Base-by-base conservation (phyloP, 371 early-diverging fungal genomes). In the Mortierella sp. region DNA sequence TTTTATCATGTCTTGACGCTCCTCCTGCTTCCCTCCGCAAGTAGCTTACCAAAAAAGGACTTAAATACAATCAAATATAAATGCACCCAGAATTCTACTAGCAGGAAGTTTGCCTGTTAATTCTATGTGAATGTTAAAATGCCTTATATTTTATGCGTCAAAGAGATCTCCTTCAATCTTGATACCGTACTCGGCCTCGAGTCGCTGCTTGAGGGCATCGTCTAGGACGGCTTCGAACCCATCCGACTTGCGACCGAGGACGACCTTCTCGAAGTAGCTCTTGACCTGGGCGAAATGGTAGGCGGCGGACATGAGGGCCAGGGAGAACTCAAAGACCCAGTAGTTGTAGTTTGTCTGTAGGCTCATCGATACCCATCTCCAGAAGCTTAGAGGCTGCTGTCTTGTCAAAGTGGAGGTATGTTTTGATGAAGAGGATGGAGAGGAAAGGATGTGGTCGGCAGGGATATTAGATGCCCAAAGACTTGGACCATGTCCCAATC, bases 201-300 rank as follows among this genome's bases (percentile, higher is more conserved):
- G 82, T 74, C 90, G 84, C 60, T 90, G 88, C 82, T 92, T 92
- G 88, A 95, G 84, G 52, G 89, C 89, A 77, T 90, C 90, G 73
- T 95, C 95, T 76, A 96, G 77, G 6, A 95, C 84, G 45, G 93
- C 95, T 78, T 96, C 96, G 82, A 95, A 94, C 26, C 95, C 95
- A 24, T 65, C 84, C 44, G 88, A 75, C 80, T 83, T 70, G 65
- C 84, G n/a, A 52, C 88, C 83, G 71, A 90, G 78, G 78, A 95
- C 10, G 76, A 54, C 11, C 73, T 50, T 52, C 38, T 84, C 71
- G 3, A 92, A 21, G 9, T 80, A 76, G 57, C 93, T 91, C 74
- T 88, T 89, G 38, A 90, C 63, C 65, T 90, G 79, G 0, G 93
- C 89, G 0, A 91, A 28, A 80, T 91, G 91, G 76, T 95, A 96